A percentile compares a stretch with the other conserved stretches of the same genome.
Conservation (phyloP, 2,329 filamentous ascomycete species). For the Penicillium concentricum region DNA sequence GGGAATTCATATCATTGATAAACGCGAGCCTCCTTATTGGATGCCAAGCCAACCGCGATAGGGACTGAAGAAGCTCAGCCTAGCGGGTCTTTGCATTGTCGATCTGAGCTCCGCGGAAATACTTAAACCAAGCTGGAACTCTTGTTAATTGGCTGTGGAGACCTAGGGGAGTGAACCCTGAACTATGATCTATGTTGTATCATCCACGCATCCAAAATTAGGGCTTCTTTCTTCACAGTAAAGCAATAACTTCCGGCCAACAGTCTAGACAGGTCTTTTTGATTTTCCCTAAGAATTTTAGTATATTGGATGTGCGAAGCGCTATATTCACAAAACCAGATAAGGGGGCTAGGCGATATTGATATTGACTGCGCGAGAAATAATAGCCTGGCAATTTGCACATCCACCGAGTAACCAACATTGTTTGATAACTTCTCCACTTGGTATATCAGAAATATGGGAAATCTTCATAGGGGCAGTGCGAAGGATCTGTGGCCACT, state of each 20-base stretch:
- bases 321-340: neutral
- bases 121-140: constrained; percentile 4
- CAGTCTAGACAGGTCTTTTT: neutral
- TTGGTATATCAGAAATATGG: too few relatives aligned
- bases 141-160: neutral
- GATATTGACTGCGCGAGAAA: constrained; percentile 7
- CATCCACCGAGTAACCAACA: constrained; percentile 10
- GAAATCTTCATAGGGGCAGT: constrained; percentile 18
- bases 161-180: neutral
- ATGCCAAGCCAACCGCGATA: constrained; percentile 11
- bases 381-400: constrained; percentile 9
- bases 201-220: neutral
- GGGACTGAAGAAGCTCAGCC: constrained; percentile 5
- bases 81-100: constrained; percentile 3
- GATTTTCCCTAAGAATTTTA: neutral
- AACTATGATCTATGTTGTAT: neutral
- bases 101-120: constrained; percentile 25
- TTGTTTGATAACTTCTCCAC: too few relatives aligned
- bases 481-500: constrained; percentile 18
- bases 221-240: neutral
- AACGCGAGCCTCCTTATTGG: constrained; percentile 26
- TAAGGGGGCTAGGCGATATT: constrained; percentile 14
- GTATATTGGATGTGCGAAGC: neutral
- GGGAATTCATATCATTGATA: constrained; percentile 18
- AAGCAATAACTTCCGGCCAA: too few relatives aligned